These are phyloP conservation scores for Stephania yunnanensis DNA, from an alignment of 164 flowering plant species.

Conservation along the genomic window DNA sequence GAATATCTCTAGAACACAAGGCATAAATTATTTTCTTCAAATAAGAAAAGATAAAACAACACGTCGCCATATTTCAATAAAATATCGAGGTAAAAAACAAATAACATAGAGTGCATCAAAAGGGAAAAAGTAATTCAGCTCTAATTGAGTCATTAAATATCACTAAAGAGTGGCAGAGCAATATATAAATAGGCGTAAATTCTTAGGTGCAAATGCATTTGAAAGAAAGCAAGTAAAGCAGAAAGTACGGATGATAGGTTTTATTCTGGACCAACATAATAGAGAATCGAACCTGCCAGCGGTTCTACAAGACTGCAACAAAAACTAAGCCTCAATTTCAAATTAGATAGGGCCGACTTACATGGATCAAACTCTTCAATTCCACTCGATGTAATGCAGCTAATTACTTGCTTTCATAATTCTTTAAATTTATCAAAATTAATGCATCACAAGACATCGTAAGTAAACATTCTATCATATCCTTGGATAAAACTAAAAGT, in stretches of 20 bases:
- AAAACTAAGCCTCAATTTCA: too few species aligned
- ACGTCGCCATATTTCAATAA: not conserved
- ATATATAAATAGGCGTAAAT: too few species aligned
- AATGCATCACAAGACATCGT: not conserved
- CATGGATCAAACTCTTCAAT: too few species aligned
- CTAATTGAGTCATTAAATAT: too few species aligned
- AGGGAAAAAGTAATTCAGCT: not conserved
- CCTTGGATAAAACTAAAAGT: not conserved
- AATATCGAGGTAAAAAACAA: not conserved
- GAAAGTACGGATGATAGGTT: not conserved
- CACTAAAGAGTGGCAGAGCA: too few species aligned
- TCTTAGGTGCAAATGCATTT: too few species aligned
- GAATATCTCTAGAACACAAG: not conserved
- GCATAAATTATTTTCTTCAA: not conserved
- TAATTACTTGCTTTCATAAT: too few species aligned
- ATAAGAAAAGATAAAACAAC: not conserved
- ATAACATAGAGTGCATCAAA: too few species aligned
- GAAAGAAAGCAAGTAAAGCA: not conserved
- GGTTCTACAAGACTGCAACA: too few species aligned
- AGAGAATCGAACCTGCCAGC: not conserved
- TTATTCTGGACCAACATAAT: not conserved
- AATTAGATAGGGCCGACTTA: too few species aligned
- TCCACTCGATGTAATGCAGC: too few species aligned
- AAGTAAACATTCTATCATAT: not conserved
- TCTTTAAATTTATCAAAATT: too few species aligned